These are phyloP conservation scores for Butyriboletus loyo DNA, from an alignment of 768 basidiomycete species.

Conservation along the genomic window DNA sequence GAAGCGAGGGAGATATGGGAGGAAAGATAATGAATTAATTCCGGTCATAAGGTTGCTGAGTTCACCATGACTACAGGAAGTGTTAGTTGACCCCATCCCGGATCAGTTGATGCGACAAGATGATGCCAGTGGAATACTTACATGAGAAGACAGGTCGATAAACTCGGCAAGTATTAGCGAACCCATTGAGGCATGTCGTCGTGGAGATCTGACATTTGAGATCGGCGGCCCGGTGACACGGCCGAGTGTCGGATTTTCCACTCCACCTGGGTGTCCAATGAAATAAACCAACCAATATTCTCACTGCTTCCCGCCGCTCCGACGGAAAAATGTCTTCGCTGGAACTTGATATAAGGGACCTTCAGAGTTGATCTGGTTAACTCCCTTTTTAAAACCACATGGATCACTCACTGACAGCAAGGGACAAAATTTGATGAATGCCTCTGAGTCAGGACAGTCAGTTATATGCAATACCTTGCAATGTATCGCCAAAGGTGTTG, in stretches of 20 bases:
- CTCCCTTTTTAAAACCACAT: background rate
- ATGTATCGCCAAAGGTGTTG: background rate
- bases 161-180: background rate
- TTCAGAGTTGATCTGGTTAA: too few relatives aligned
- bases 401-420: background rate
- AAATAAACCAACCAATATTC: too few relatives aligned
- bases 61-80: conserved; percentile 25
- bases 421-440: background rate
- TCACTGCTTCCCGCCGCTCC: background rate
- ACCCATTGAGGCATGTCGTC: background rate
- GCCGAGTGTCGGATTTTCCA: background rate
- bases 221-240: background rate
- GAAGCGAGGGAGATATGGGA: conserved; percentile 8
- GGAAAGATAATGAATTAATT: conserved; percentile 2
- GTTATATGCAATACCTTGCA: background rate
- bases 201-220: conserved; percentile 1
- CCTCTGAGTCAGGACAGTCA: background rate
- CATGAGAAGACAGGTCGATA: conserved; percentile 5
- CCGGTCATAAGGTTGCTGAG: conserved; percentile 6
- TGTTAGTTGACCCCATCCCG: background rate
- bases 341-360: background rate
- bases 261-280: background rate
- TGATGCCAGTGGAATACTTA: too few relatives aligned
- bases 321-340: background rate
- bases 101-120: background rate